These are phyloP conservation scores for Sordariomycetes sp. DNA, from an alignment of 2,329 filamentous ascomycete species.

Conservation along the genomic window DNA sequence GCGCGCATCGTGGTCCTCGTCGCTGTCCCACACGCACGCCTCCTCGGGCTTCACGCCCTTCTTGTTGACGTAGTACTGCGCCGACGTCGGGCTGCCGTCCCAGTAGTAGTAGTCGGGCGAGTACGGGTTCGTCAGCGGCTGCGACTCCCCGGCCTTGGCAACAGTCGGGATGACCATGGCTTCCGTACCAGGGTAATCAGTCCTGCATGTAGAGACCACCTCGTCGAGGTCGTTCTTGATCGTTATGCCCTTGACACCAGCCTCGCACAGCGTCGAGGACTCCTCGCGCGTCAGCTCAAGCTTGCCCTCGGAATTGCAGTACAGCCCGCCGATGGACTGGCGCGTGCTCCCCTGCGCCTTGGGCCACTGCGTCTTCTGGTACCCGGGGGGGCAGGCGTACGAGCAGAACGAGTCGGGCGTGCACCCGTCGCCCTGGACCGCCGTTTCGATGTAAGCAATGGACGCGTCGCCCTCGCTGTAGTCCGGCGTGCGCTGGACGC, in stretches of 20 bases:
- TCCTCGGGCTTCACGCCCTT: conserved; percentile 51
- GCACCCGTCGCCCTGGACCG: conserved; percentile 48
- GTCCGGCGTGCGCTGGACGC: conserved; percentile 53
- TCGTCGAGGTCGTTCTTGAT: conserved; percentile 62
- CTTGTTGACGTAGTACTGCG: conserved; percentile 96
- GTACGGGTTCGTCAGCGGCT: conserved; percentile 63
- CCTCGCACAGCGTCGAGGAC: conserved; percentile 61
- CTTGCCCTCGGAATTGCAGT: conserved; percentile 60
- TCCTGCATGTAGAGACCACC: conserved; percentile 71
- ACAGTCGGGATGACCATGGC: conserved; percentile 69
- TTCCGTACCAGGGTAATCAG: conserved; percentile 91
- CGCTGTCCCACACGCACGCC: conserved; percentile 63
- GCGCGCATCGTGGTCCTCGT: conserved; percentile 32
- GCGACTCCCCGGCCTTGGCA: conserved; percentile 41
- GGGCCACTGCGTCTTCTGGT: conserved; percentile 89
- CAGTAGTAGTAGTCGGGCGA: conserved; percentile 64
- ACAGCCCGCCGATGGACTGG: conserved; percentile 79
- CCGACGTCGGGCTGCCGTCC: conserved; percentile 62
- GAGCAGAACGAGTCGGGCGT: conserved; percentile 62
- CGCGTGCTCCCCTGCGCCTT: conserved; percentile 59
- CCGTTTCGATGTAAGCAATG: conserved; percentile 55
- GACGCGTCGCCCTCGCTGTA: conserved; percentile 32
- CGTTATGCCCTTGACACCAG: conserved; percentile 55
- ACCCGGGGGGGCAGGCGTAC: conserved; percentile 83
- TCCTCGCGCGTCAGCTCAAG: conserved; percentile 61